Conservation (phyloP, 176 grass and related monocot genomes). For the Areca catechu region DNA sequence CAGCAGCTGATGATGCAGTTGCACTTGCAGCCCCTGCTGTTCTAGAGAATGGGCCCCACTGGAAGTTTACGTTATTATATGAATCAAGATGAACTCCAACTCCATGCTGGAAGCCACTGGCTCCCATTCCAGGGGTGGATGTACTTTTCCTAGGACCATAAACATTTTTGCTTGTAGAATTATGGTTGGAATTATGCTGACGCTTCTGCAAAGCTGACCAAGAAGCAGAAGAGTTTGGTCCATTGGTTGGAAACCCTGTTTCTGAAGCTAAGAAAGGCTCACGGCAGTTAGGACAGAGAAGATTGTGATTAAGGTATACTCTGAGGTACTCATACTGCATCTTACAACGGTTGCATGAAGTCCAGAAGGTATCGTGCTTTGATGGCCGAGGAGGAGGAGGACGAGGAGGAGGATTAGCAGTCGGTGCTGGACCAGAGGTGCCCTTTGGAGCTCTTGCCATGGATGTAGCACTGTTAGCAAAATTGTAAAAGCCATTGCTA, state of each 20-base stretch:
- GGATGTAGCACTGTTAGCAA: not conserved
- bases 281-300: constrained; percentile 25
- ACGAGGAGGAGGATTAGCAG: not conserved
- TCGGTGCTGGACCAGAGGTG: constrained; percentile 4
- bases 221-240: not conserved
- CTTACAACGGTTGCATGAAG: constrained; percentile 29
- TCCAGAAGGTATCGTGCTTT: constrained; percentile 52
- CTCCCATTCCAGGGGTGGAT: not conserved
- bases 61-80: constrained; percentile 15
- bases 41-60: constrained; percentile 24
- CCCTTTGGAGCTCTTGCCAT: not conserved
- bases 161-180: not conserved
- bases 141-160: constrained; percentile 5
- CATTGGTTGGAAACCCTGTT: not conserved
- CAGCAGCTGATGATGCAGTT: constrained; percentile 37
- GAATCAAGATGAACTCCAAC: constrained; percentile 18
- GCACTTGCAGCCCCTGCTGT: constrained; percentile 46
- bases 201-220: constrained; percentile 2
- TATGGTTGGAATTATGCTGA: constrained; percentile 9
- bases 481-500: constrained; percentile 9
- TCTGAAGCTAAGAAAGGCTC: constrained; percentile 29
- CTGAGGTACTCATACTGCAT: constrained; percentile 34
- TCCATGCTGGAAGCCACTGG: constrained; percentile 15
- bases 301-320: constrained; percentile 20
- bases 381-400: not conserved